Evolutionary conservation across 2,329 filamentous ascomycete species (phyloP), one percentile per base, ranked within the genome.

Genomic region (Aureobasidium sp.): DNA sequence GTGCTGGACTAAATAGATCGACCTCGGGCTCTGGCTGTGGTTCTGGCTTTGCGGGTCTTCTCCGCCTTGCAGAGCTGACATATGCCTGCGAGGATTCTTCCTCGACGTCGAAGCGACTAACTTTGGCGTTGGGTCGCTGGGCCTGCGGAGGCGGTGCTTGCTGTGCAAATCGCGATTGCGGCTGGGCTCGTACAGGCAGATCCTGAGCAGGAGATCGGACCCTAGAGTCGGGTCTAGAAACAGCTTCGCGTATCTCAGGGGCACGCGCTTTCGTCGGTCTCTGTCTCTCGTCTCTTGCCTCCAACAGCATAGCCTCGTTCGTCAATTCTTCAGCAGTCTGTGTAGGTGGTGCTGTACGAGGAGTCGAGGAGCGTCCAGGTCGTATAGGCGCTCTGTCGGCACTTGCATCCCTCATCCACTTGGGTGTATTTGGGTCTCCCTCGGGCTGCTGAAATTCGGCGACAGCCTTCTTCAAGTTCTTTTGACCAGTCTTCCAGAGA

Each of bases 401-500:
- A 47, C 66, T 68, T 3, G 85, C 82, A 62, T 92, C 88, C 68
- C 88, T 86, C 93, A 99, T 96, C 94, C 94, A 99, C 71, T 90
- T 94, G 0, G 94, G 94, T 71, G 96, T 90, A 70, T 74, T 89
- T 2, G 88, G 81, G 70, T 96, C 91, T 29, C 81, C 91, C 22
- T 80, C 79, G n/a, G 86, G 87, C 59, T 81, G 76, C 68, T 85
- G 84, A 63, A 97, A 89, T 17, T 99, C 94, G 9, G 91, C 87
- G 37, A 97, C 89, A 5, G 91, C 93, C 74, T 94, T 91, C 70
- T 96, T 91, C 63, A 97, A 84, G 72, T 90, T 92, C 75, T 96
- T 99, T 71, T 92, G 90, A 0, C 93, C 87, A 3, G 89, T 90
- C 72, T 96, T 99, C 94, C 94, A 99, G 0, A 97, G 77, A 0